A percentile compares a stretch with the other conserved stretches of the same genome.
Evolutionary conservation across 176 grass and related monocot genomes (phyloP).

Genomic region (Oryza nivara): DNA sequence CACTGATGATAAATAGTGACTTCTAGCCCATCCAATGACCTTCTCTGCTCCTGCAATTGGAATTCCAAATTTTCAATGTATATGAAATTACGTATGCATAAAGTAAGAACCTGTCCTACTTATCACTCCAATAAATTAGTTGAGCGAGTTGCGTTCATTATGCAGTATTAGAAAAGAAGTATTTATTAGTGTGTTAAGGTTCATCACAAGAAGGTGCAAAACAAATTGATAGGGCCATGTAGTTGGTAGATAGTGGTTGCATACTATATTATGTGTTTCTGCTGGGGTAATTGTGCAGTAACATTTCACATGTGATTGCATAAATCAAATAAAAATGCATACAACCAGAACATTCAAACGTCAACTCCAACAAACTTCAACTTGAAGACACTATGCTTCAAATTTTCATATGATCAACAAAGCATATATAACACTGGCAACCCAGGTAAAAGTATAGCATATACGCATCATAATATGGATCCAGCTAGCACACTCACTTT

Average conservation of each 20-base stretch:
- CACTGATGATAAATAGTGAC: constrained; percentile 78
- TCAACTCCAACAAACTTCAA: constrained; percentile 20
- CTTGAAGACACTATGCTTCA: neutral
- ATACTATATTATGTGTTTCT: constrained; percentile 8
- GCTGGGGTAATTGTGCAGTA: constrained; percentile 14
- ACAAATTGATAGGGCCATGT: constrained; percentile 1
- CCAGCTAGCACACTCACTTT: constrained; percentile 59
- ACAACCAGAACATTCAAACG: constrained; percentile 6
- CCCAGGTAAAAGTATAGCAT: constrained; percentile 26
- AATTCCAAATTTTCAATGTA: neutral
- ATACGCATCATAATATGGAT: constrained; percentile 35
- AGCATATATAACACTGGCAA: constrained; percentile 4
- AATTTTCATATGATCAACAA: constrained; percentile 10
- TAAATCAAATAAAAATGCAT: constrained; percentile 18
- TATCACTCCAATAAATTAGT: constrained; percentile 14
- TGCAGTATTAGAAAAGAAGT: constrained; percentile 5
- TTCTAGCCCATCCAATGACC: constrained; percentile 90
- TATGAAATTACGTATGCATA: constrained; percentile 23
- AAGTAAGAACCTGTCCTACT: constrained; percentile 15
- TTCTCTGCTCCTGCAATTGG: constrained; percentile 74
- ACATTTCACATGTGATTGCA: neutral
- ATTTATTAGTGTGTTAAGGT: constrained; percentile 14
- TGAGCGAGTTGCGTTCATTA: constrained; percentile 19
- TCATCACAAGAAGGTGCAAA: constrained; percentile 15
- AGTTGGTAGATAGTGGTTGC: neutral